Conservation (phyloP, 1,284 basidiomycete species). For the Ceratobasidium sp. region DNA sequence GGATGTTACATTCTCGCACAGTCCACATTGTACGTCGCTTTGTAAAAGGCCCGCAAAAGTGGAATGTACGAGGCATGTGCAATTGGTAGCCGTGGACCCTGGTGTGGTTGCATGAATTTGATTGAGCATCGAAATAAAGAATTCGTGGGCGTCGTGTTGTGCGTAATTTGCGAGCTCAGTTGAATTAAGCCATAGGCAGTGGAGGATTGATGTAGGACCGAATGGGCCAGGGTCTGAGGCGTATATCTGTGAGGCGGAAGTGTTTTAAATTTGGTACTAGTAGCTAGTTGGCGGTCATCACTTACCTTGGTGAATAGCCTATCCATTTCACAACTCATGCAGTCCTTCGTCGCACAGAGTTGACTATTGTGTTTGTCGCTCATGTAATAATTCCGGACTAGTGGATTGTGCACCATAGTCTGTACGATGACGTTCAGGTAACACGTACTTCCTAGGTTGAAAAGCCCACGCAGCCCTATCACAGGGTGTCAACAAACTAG, state of each 20-base stretch:
- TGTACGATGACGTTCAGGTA: conserved; percentile 95
- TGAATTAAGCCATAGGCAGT: conserved; percentile 81
- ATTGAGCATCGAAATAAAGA: conserved; percentile 81
- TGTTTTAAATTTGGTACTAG: conserved; percentile 3
- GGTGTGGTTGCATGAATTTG: conserved; percentile 82
- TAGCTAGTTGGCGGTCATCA: conserved; percentile 7
- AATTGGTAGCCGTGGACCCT: conserved; percentile 73
- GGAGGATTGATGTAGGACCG: conserved; percentile 84
- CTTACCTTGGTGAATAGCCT: conserved; percentile 83
- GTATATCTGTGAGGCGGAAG: conserved; percentile 62
- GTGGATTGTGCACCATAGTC: conserved; percentile 90
- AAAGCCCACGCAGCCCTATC: conserved; percentile 79
- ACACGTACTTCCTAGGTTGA: conserved; percentile 95
- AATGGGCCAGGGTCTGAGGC: conserved; percentile 72
- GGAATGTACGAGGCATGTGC: conserved; percentile 91
- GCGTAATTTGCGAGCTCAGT: conserved; percentile 86
- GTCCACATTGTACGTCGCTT: conserved; percentile 87
- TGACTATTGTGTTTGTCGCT: conserved; percentile 81
- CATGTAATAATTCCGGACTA: conserved; percentile 89
- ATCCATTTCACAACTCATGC: conserved; percentile 96
- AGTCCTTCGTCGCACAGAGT: conserved; percentile 74
- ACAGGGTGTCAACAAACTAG: neutral
- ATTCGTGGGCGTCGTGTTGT: conserved; percentile 95
- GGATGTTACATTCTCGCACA: conserved; percentile 72
- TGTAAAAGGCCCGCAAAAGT: conserved; percentile 89